Evolutionary conservation across 2,329 filamentous ascomycete species (phyloP), one percentile per base, ranked within the genome.

Genomic region (Myriosclerotinia duriaeana): DNA sequence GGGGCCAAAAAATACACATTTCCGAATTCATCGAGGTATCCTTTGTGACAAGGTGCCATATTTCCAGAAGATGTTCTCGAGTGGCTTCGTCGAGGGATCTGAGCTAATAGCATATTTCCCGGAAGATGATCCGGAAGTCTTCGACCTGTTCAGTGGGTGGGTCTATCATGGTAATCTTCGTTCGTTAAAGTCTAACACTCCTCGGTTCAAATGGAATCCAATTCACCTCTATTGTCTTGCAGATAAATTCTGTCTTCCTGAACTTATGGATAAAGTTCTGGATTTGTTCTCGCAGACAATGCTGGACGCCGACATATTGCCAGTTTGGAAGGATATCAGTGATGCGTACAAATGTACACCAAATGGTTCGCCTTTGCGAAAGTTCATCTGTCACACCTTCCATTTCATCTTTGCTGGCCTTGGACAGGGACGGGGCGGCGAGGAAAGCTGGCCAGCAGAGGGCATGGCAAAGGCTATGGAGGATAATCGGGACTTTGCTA

Each of bases 31-130:
- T 42, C 65, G 68, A n/a, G 34, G 44, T 0, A 46, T 68, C 14
- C 38, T 70, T 2, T 71, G 64, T 60, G 53, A 68, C 15, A 69
- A 69, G 26, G 44, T 72, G 11, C 70, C 67, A 1, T 72, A 69
- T 62, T 71, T 70, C 15, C 22, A 53, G 1, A 71, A 68, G 42
- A 68, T 72, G 62, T 71, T 71, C 26, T 40, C 36, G 9, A 50
- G 56, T 20, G 44, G 26, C 5, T 71, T 71, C 6, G 20, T 26
- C 6, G 63, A 72, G 34, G 52, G 62, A 17, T 15, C 9, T 1
- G 26, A 56, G 1, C 54, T 52, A 14, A 59, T 9, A 5, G 65
- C 58, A 1, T 50, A 9, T 6, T 65, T 72, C 30, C 69, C 70
- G 4, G 68, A 71, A 53, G 68, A 71, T 53, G 1, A 53, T 15